Evolutionary conservation across 208 protist genomes (phyloP).

Genomic region (Spongospora subterranea): DNA sequence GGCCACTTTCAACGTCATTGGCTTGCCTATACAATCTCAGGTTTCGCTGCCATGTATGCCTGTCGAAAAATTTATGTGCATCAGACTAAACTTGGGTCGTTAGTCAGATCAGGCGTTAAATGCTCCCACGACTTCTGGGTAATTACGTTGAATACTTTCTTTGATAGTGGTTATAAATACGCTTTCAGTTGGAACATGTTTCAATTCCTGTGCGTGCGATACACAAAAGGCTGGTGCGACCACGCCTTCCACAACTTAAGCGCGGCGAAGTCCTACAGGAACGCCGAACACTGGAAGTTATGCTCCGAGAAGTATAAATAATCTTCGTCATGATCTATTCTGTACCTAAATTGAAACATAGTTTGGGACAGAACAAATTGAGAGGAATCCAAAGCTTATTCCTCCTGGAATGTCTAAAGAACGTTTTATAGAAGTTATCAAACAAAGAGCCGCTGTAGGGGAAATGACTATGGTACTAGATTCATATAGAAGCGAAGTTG

Average conservation of each 20-base stretch:
- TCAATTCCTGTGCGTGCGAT: constrained; percentile 17
- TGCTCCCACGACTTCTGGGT: not conserved
- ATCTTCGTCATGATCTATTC: not conserved
- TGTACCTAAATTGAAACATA: not conserved
- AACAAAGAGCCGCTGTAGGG: not conserved
- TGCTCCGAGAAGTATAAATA: not conserved
- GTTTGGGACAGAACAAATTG: constrained; percentile 20
- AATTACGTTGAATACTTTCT: not conserved
- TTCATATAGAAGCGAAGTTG: not conserved
- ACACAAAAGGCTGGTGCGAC: not conserved
- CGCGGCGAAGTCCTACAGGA: not conserved
- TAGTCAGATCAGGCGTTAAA: not conserved
- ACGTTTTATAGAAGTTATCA: not conserved
- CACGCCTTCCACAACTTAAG: not conserved
- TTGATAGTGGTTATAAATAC: not conserved
- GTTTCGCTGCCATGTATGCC: not conserved
- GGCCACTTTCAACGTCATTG: constrained; percentile 46
- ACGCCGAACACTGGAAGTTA: constrained; percentile 15
- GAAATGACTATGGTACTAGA: constrained; percentile 48
- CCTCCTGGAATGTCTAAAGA: not conserved
- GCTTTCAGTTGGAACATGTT: not conserved
- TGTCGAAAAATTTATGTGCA: not conserved
- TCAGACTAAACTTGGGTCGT: not conserved
- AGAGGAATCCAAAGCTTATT: constrained; percentile 9
- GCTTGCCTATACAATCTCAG: constrained; percentile 9